Percentiles rank a stretch among this genome's conserved stretches.
phyloP scores from a whole-genome alignment of 2,329 filamentous ascomycete genomes.

The Cephalotrichum gorgonifer region DNA sequence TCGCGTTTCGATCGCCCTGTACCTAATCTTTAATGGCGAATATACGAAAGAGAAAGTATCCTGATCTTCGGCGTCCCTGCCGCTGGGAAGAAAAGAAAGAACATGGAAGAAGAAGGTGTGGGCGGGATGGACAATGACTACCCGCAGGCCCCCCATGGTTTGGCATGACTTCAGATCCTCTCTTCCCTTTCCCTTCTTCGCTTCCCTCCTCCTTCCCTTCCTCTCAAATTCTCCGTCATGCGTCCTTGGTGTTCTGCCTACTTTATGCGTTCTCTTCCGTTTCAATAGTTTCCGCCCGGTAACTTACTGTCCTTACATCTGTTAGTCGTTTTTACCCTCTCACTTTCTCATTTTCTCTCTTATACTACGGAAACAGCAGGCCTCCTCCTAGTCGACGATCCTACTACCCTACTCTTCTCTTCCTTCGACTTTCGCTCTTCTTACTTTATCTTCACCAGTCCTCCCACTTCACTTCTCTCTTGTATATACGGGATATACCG shows the following conservation, averaged over 20 bases:
- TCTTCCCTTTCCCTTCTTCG: neutral
- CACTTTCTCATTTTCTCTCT: neutral
- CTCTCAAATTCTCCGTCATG: neutral
- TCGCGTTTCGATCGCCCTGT: neutral
- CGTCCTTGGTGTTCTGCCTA: neutral
- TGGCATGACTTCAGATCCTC: neutral
- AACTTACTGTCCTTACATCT: neutral
- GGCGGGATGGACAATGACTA: neutral
- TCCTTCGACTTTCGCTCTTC: neutral
- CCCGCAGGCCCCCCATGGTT: neutral
- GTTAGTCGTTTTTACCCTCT: neutral
- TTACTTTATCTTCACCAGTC: neutral
- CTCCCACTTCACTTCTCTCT: neutral
- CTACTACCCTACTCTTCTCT: neutral
- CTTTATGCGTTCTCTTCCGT: neutral
- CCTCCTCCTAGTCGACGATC: neutral
- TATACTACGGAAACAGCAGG: neutral
- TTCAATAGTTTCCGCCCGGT: too few species aligned
- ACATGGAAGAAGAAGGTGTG: neutral
- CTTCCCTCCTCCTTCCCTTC: neutral
- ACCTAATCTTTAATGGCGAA: neutral
- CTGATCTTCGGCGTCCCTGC: neutral
- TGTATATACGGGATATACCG: too few species aligned
- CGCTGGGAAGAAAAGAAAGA: too few species aligned
- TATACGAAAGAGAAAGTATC: neutral